Conservation (phyloP, 768 basidiomycete genomes). For the Calocybe gangraenosa region DNA sequence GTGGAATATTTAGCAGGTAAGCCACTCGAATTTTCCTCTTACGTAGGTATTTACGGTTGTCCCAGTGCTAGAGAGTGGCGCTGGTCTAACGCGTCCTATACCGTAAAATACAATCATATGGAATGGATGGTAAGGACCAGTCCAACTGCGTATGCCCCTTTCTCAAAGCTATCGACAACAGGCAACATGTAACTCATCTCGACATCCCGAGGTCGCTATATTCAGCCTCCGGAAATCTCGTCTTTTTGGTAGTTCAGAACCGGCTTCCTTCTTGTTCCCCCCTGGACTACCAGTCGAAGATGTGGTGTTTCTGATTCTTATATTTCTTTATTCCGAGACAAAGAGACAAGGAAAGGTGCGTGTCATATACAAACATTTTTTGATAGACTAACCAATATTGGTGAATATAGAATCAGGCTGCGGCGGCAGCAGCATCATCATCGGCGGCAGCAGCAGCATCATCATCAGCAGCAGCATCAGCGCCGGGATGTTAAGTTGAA, state of each 20-base stretch:
- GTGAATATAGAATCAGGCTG: too few species aligned
- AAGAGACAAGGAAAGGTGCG: constrained; percentile 1
- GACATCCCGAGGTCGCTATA: background rate
- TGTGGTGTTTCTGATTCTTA: constrained; percentile 7
- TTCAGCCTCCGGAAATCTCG: constrained; percentile 1
- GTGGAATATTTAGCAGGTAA: background rate
- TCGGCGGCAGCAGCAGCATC: too few species aligned
- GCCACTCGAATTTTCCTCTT: too few species aligned
- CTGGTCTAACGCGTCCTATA: constrained; percentile 1
- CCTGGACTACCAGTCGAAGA: constrained; percentile 1
- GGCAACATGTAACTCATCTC: constrained; percentile 1
- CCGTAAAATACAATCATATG: constrained; percentile 2
- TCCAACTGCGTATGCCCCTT: background rate
- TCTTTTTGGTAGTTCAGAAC: background rate
- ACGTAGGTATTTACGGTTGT: background rate
- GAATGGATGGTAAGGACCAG: constrained; percentile 1
- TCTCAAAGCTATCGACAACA: background rate
- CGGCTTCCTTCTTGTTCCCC: background rate
- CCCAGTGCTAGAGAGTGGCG: constrained; percentile 6
- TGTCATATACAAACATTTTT: too few species aligned
- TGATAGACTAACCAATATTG: too few species aligned
- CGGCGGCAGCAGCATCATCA: too few species aligned
- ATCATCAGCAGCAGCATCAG: too few species aligned
- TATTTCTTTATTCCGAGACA: constrained; percentile 10
- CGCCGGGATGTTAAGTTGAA: too few species aligned